phyloP scores from a whole-genome alignment of 768 basidiomycete species.

The Naganishia randhawae region DNA sequence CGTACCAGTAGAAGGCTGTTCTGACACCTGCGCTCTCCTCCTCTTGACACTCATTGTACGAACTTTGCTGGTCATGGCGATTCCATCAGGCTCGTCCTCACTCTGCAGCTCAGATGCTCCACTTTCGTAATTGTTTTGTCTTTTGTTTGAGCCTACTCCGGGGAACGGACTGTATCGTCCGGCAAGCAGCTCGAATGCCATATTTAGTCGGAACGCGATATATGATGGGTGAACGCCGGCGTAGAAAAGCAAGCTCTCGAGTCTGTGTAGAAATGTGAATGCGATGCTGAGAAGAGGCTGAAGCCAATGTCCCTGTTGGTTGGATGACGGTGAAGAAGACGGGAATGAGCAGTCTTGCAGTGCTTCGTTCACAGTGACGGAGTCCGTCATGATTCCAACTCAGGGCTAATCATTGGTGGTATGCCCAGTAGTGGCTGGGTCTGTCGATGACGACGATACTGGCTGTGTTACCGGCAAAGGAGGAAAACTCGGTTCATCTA shows the following conservation, averaged over 20 bases:
- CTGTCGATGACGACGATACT: too few relatives aligned
- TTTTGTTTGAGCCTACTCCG: neutral
- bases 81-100: neutral
- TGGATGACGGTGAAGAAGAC: constrained; percentile 2
- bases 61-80: neutral
- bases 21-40: constrained; percentile 1
- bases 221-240: constrained; percentile 23
- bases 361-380: constrained; percentile 3
- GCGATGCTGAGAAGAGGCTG: neutral
- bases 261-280: neutral
- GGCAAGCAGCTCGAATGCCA: constrained; percentile 4
- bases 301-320: neutral
- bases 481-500: too few relatives aligned
- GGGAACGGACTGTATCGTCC: constrained; percentile 1
- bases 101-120: neutral
- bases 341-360: constrained; percentile 2
- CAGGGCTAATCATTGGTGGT: neutral
- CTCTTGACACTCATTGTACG: neutral
- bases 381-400: constrained; percentile 11
- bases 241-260: constrained; percentile 15
- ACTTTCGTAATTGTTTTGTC: neutral
- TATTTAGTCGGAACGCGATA: constrained; percentile 6
- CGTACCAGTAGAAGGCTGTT: constrained; percentile 5
- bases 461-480: too few relatives aligned
- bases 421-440: too few relatives aligned